Evolutionary conservation across 2,329 filamentous ascomycete species (phyloP).

Genomic region (Ciborinia camelliae): DNA sequence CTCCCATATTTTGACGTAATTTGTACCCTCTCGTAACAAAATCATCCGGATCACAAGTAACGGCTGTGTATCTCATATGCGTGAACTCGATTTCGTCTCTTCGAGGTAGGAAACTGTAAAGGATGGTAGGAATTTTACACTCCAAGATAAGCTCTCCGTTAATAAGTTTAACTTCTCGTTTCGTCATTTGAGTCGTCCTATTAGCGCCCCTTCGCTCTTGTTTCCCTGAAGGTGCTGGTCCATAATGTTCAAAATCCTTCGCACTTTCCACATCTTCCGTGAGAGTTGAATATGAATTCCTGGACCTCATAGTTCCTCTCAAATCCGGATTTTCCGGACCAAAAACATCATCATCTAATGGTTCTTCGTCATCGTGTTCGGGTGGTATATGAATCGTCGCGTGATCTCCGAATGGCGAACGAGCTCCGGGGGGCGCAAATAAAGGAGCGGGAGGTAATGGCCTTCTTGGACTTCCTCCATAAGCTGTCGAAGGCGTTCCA

Average conservation of each 20-base stretch:
- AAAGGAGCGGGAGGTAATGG: conserved; percentile 86
- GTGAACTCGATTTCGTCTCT: conserved; percentile 95
- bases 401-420: conserved; percentile 58
- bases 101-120: conserved; percentile 93
- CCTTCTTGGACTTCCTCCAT: conserved; percentile 81
- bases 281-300: conserved; percentile 42
- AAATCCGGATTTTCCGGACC: conserved; percentile 47
- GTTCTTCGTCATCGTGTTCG: conserved; percentile 48
- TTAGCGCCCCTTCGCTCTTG: conserved; percentile 82
- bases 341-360: conserved; percentile 65
- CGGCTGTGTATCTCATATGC: conserved; percentile 97
- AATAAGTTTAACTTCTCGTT: conserved; percentile 92
- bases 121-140: conserved; percentile 97
- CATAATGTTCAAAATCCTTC: conserved; percentile 73
- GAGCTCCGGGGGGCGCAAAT: conserved; percentile 58
- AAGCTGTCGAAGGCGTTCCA: conserved; percentile 83
- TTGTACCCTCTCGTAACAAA: conserved; percentile 88
- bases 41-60: conserved; percentile 96
- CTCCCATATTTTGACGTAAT: conserved; percentile 83
- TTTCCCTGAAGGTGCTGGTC: conserved; percentile 78
- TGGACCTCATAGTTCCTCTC: conserved; percentile 25
- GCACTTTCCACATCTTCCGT: conserved; percentile 40
- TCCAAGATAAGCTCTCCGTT: conserved; percentile 97
- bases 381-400: conserved; percentile 71
- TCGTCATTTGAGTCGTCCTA: conserved; percentile 75